Conservation (phyloP, 371 early-diverging fungal genomes). For the Rhizopus stolonifer region DNA sequence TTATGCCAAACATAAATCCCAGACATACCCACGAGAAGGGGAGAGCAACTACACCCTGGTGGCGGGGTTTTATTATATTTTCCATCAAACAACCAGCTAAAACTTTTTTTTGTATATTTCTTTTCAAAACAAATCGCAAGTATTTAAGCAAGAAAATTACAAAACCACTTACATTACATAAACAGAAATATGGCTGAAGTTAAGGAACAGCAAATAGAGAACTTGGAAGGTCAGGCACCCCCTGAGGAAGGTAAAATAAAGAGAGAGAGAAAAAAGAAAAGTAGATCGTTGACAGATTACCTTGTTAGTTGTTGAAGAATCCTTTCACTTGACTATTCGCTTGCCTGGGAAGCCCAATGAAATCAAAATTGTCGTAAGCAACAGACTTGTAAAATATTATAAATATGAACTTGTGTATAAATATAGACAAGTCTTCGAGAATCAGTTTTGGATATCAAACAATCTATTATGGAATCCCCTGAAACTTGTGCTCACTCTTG, state of each 20-base stretch:
- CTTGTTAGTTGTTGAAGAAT: slow-evolving; percentile 44
- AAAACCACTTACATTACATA: too few species aligned
- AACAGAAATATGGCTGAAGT: neutral
- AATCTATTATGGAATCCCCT: slow-evolving; percentile 83
- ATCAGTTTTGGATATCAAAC: slow-evolving; percentile 84
- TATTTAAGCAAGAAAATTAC: too few species aligned
- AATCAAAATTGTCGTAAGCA: slow-evolving; percentile 57
- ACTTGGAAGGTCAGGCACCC: neutral
- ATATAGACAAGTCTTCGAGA: slow-evolving; percentile 69
- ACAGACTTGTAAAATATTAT: too few species aligned
- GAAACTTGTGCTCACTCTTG: slow-evolving; percentile 87
- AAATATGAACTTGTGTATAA: neutral
- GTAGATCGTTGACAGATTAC: neutral
- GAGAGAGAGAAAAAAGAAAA: neutral
- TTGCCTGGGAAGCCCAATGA: slow-evolving; percentile 54
- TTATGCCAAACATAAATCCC: too few species aligned
- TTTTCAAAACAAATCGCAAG: too few species aligned
- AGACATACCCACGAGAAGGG: too few species aligned
- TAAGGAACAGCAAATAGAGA: neutral
- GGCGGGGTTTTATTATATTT: too few species aligned
- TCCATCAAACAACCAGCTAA: too few species aligned
- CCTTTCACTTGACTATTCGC: slow-evolving; percentile 58
- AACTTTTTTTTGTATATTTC: too few species aligned
- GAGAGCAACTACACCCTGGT: too few species aligned
- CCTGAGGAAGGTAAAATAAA: slow-evolving; percentile 1